phyloP scores from a whole-genome alignment of 768 basidiomycete species.

The Holtermanniella nyarrowii region DNA sequence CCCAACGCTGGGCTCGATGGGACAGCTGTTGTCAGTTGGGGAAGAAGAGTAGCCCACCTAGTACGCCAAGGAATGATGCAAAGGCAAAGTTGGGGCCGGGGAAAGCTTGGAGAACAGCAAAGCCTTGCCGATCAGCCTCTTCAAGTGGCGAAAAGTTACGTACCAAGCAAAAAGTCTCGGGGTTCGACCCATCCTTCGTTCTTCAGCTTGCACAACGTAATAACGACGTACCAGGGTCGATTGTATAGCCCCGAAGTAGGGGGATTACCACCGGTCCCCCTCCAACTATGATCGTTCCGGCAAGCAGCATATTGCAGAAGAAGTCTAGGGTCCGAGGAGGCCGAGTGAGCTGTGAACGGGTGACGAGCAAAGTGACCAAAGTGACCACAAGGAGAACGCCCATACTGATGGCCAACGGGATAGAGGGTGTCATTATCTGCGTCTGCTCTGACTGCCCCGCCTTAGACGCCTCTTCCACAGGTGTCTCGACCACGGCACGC shows the following conservation, averaged over 20 bases:
- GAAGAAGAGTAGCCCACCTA: too few species aligned
- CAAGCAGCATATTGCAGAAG: conserved; percentile 18
- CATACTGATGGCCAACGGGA: conserved; percentile 7
- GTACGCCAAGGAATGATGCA: conserved; percentile 48
- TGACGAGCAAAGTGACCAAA: conserved; percentile 17
- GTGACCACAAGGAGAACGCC: conserved; percentile 7
- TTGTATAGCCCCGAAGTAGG: conserved; percentile 48
- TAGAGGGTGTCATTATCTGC: conserved; percentile 2
- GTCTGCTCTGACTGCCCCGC: too few species aligned
- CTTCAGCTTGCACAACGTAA: too few species aligned
- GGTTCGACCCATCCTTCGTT: conserved; percentile 50
- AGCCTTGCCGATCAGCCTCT: conserved; percentile 36
- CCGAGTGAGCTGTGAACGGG: conserved; percentile 6
- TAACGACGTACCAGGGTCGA: conserved; percentile 36
- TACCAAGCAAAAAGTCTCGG: conserved; percentile 51
- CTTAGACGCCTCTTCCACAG: too few species aligned
- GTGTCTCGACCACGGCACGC: too few species aligned
- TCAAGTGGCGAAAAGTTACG: conserved; percentile 48
- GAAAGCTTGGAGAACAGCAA: conserved; percentile 23
- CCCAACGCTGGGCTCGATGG: conserved; percentile 41
- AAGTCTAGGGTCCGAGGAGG: conserved; percentile 5
- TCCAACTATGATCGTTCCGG: conserved; percentile 27
- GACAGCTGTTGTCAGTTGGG: too few species aligned
- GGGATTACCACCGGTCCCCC: conserved; percentile 55
- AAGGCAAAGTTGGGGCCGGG: conserved; percentile 52